Evolutionary conservation across 345 rosid genomes (phyloP), one percentile per base, ranked within the genome.

Genomic region (Citrus trifoliata): DNA sequence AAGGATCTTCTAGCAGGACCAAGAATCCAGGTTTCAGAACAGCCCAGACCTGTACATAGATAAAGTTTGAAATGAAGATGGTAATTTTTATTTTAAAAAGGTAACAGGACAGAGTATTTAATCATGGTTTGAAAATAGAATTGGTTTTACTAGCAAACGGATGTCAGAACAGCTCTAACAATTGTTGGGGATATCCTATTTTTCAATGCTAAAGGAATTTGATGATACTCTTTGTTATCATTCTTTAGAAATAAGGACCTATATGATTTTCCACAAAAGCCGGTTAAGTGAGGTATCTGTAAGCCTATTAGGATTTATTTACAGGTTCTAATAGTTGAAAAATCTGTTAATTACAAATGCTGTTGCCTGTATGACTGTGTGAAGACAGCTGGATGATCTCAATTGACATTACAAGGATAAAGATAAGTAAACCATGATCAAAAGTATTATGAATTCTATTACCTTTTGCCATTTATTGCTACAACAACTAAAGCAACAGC

Each of bases 11-110:
- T 46, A 95, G 87, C 76, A 95, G 87, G 55, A 95, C 99, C 86
- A 95, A 79, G 88, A 95, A 95, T 18, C 99, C 99, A 1, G 98
- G 94, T 83, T 95, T 95, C 66, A 95, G 81, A 82, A 93, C 97
- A 61, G 97, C 96, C 99, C 99, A 95, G 37, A 95, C 92, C 98
- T 95, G n/a, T 40, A 82, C 13, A 37, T 9, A 51, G 46, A 78
- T 19, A 71, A 64, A 79, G 55, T 25, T 19, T 2, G 33, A 42
- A n/a, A 80, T 3, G 75, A 40, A 30, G 30, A 46, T 12, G 10
- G 18, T 16, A 59, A 62, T 70, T 67, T 25, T 27, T 35, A 42
- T 42, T 68, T 30, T 19, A 25, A 19, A 10, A 51, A 35, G 4
- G 37, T 56, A 67, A 28, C 69, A 6, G 33, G 62, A 55, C n/a